Evolutionary conservation across 257 asterid species (phyloP), one percentile per base, ranked within the genome.

Genomic region (Salvia hispanica): DNA sequence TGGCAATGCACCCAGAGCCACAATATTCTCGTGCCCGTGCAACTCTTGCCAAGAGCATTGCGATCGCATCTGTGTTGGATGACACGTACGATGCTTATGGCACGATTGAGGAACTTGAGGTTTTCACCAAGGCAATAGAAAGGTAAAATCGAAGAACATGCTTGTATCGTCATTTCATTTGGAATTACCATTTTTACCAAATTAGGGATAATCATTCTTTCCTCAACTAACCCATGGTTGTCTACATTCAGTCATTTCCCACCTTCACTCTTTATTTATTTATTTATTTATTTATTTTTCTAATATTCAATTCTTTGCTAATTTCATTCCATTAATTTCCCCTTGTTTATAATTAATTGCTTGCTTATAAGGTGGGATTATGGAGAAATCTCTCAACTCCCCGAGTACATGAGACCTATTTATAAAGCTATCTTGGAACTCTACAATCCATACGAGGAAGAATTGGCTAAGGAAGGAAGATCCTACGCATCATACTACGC

Each of bases 311-410:
- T 25, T 25, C 31, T 25, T 25, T 25, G 2, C 31, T 1, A 25
- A 2, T 25, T 25, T 25, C 31, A 25, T 25, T 25, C 31, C 31
- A 25, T 2, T 25, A 25, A 25, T 25, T 25, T 25, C 2, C 3
- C 31, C 31, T 25, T n/a, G n/a, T n/a, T n/a, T n/a, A 1, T 25
- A 25, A 25, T 25, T 2, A 3, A 4, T 34, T 34, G 39, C 6
- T 34, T 5, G 43, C 43, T 5, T 6, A 5, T 34, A 34, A 77
- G 81, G 62, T 77, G 81, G 81, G 57, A 77, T 73, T 14, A 28
- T 7, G 60, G 21, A 4, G 78, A 66, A n/a, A 48, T 63, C 2
- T 43, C 14, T 39, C 8, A 9, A 13, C 78, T 77, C 4, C 76
- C 78, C 0, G 18, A 50, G 4, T 48, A 57, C 52, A 39, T 77